A percentile compares a stretch with the other conserved stretches of the same genome.
Conservation (phyloP, 805 yeast species). For the Yarrowia divulgata region DNA sequence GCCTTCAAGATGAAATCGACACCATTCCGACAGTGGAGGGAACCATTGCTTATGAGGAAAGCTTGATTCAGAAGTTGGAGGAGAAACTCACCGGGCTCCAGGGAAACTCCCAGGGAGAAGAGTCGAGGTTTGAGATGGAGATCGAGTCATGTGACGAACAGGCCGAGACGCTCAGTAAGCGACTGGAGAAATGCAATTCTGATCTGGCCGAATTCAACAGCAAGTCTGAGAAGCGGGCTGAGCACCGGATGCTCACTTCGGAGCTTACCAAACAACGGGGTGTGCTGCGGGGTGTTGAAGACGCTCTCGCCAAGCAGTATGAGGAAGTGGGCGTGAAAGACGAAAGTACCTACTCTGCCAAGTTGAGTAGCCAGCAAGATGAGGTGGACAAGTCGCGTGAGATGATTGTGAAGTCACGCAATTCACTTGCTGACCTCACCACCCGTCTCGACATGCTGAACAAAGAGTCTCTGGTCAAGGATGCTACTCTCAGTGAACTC, state of each 20-base stretch:
- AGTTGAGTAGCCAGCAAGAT: neutral
- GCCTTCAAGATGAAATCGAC: conserved; percentile 22
- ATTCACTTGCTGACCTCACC: neutral
- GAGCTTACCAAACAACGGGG: conserved; percentile 1
- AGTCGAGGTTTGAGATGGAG: neutral
- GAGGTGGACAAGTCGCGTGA: neutral
- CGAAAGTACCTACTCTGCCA: neutral
- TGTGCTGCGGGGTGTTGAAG: conserved; percentile 10
- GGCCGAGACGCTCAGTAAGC: neutral
- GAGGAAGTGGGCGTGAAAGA: neutral
- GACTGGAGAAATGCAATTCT: conserved; percentile 23
- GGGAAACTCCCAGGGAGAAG: conserved; percentile 10
- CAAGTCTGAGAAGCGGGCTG: conserved; percentile 25
- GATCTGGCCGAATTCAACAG: conserved; percentile 32
- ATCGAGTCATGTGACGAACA: conserved; percentile 11
- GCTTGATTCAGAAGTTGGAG: conserved; percentile 6
- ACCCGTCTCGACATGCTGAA: conserved; percentile 7
- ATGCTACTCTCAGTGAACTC: conserved; percentile 17
- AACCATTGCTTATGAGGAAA: conserved; percentile 29
- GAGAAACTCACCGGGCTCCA: conserved; percentile 3
- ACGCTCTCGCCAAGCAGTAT: neutral
- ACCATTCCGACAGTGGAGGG: conserved; percentile 28
- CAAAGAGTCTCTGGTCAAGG: conserved; percentile 15
- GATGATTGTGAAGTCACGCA: neutral
- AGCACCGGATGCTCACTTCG: conserved; percentile 2